Evolutionary conservation across 1,284 basidiomycete species (phyloP).

Genomic region (Ceratobasidium sp.): DNA sequence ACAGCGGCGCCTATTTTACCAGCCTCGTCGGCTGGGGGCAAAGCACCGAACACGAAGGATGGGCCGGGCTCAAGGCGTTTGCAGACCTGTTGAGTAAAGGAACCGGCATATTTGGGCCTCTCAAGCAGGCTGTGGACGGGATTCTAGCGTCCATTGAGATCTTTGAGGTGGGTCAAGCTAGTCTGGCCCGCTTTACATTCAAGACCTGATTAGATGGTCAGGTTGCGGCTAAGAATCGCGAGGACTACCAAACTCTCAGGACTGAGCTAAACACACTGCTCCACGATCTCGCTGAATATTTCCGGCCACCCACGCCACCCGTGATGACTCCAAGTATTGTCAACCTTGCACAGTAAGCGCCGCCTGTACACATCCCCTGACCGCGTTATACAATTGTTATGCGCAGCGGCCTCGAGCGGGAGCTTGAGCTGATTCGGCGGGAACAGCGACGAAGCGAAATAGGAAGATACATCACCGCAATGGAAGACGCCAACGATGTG

Average conservation of each 20-base stretch:
- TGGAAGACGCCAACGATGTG: background rate
- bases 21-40: too few relatives aligned
- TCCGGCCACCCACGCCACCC: background rate
- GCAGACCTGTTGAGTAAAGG: background rate
- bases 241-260: too few relatives aligned
- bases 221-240: background rate
- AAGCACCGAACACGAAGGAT: background rate
- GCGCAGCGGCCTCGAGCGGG: background rate
- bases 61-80: conserved; percentile 8
- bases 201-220: background rate
- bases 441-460: background rate
- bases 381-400: background rate
- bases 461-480: background rate
- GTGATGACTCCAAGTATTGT: too few relatives aligned
- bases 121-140: background rate
- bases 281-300: background rate
- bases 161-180: conserved; percentile 10
- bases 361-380: too few relatives aligned
- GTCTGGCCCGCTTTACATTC: too few relatives aligned
- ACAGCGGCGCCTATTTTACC: too few relatives aligned
- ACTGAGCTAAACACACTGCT: background rate
- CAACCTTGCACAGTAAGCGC: background rate
- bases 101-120: background rate
- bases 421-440: background rate
- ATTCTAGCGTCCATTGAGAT: background rate